Evolutionary conservation across 768 basidiomycete genomes (phyloP).

Genomic region (Termitomyces sp.): DNA sequence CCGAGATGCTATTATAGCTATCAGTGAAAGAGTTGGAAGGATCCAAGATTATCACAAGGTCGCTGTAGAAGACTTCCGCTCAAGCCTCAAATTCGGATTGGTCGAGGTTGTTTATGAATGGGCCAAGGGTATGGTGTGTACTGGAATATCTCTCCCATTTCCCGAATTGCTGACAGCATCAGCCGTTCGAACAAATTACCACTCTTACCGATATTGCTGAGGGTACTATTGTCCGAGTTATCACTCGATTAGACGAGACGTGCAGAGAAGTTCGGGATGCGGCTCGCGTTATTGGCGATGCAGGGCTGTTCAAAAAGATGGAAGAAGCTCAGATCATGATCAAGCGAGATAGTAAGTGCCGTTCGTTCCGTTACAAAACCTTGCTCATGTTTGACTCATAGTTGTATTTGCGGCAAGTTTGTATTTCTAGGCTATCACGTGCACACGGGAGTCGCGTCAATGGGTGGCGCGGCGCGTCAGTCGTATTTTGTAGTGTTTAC

Average conservation of each 20-base stretch:
- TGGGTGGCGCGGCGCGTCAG: neutral
- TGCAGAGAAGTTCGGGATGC: slow-evolving; percentile 97
- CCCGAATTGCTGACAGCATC: neutral
- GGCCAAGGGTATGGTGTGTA: slow-evolving; percentile 94
- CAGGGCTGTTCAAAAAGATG: slow-evolving; percentile 96
- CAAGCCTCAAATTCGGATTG: slow-evolving; percentile 82
- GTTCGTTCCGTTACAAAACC: neutral
- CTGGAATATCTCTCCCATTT: neutral
- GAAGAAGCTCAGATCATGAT: slow-evolving; percentile 92
- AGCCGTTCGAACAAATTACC: slow-evolving; percentile 97
- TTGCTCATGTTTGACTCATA: slow-evolving; percentile 21
- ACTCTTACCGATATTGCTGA: slow-evolving; percentile 90
- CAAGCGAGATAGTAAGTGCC: slow-evolving; percentile 86
- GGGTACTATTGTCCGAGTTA: slow-evolving; percentile 94
- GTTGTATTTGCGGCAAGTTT: slow-evolving; percentile 86
- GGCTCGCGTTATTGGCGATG: slow-evolving; percentile 94
- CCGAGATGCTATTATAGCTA: slow-evolving; percentile 67
- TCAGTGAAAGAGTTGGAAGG: slow-evolving; percentile 72
- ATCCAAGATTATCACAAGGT: slow-evolving; percentile 83
- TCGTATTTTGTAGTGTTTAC: slow-evolving; percentile 12
- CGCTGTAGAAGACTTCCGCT: slow-evolving; percentile 69
- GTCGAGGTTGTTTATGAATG: slow-evolving; percentile 98
- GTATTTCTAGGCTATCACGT: slow-evolving; percentile 55
- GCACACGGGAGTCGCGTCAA: neutral
- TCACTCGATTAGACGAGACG: slow-evolving; percentile 94